A percentile compares a stretch with the other conserved stretches of the same genome.
phyloP scores from a whole-genome alignment of 345 rosid genomes.

The Salix dunnii region DNA sequence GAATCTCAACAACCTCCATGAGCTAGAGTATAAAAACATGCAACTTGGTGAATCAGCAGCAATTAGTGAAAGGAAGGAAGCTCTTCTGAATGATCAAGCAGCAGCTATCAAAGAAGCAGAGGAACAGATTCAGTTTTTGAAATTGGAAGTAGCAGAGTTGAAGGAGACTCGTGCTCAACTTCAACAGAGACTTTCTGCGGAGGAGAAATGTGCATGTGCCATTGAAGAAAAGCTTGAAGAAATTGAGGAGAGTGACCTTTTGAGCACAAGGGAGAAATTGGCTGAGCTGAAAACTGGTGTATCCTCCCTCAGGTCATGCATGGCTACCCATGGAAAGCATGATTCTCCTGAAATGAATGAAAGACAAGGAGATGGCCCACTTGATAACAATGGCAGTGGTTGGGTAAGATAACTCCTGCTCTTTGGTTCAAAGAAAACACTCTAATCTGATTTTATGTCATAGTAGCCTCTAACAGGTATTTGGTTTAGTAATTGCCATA shows the following conservation, averaged over 20 bases:
- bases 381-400: constrained; percentile 26
- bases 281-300: constrained; percentile 59
- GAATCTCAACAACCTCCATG: constrained; percentile 33
- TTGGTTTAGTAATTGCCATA: constrained; percentile 22
- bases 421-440: constrained; percentile 4
- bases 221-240: constrained; percentile 54
- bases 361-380: constrained; percentile 19
- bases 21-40: constrained; percentile 46
- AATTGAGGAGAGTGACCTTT: constrained; percentile 53
- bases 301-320: constrained; percentile 53
- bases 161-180: constrained; percentile 45
- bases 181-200: constrained; percentile 43
- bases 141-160: constrained; percentile 39
- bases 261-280: constrained; percentile 52
- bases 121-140: constrained; percentile 41
- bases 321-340: constrained; percentile 38
- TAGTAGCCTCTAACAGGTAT: constrained; percentile 15
- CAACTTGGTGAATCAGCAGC: constrained; percentile 45
- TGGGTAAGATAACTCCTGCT: constrained; percentile 53
- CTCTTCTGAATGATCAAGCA: constrained; percentile 39
- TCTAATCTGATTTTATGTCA: constrained; percentile 17
- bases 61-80: constrained; percentile 37
- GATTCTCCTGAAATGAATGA: constrained; percentile 30
- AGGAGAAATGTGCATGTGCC: constrained; percentile 41
- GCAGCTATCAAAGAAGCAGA: constrained; percentile 34